These are phyloP conservation scores for Saprolegnia diclina DNA, from an alignment of 352 stramenopile genomes.

Conservation along the genomic window DNA sequence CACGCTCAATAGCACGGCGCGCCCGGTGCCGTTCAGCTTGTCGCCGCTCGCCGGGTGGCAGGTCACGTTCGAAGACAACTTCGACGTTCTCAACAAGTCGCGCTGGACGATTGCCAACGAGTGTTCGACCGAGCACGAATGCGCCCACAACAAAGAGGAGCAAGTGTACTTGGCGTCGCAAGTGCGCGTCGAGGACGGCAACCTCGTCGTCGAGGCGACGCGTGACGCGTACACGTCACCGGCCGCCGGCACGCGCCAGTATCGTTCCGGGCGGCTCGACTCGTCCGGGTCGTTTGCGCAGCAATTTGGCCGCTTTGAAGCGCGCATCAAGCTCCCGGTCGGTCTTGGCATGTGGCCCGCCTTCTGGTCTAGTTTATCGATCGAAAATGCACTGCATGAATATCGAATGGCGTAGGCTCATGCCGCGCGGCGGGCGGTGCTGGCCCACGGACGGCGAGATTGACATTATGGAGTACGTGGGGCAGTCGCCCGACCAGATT, in stretches of 20 bases:
- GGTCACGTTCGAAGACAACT: conserved; percentile 25
- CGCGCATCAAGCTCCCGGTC: conserved; percentile 29
- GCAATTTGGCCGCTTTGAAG: conserved; percentile 31
- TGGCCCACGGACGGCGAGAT: conserved; percentile 25
- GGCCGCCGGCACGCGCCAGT: conserved; percentile 2
- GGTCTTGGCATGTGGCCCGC: conserved; percentile 34
- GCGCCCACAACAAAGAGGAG: conserved; percentile 17
- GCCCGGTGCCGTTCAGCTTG: too few species aligned
- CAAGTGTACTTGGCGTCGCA: conserved; percentile 20
- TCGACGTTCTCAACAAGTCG: background rate
- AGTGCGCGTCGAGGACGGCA: conserved; percentile 4
- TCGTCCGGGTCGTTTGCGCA: conserved; percentile 30
- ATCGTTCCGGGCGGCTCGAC: conserved; percentile 31
- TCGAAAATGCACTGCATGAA: background rate
- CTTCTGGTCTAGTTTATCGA: conserved; percentile 28
- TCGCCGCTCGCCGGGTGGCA: background rate
- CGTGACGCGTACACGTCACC: background rate
- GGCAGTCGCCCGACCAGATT: conserved; percentile 7
- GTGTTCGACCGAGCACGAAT: conserved; percentile 12
- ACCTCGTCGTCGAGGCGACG: conserved; percentile 12
- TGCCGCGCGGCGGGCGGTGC: conserved; percentile 14
- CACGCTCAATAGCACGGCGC: too few species aligned
- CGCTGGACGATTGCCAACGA: conserved; percentile 2
- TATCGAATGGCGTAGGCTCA: background rate
- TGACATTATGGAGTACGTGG: conserved; percentile 25